Evolutionary conservation across 169 alveolate genomes (phyloP), one percentile per base, ranked within the genome.

Genomic region (Eimeria brunetti): DNA sequence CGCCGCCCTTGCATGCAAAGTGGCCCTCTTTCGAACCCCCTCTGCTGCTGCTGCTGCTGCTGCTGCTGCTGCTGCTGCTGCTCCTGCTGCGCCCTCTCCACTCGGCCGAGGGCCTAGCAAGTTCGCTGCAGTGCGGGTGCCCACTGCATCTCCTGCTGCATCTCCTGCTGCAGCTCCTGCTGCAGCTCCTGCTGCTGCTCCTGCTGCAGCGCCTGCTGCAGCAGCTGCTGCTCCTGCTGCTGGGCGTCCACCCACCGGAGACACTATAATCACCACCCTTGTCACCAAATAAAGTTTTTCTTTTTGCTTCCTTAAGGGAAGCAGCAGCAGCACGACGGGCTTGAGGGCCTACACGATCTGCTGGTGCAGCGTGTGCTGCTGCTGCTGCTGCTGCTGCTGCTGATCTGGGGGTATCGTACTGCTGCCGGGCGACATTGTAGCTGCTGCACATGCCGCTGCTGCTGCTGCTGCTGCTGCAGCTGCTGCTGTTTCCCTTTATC

Each of bases 151-250:
- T 38, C 56, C 56, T 38, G 53, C 84, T 73, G 84, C 33, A 64
- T 64, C 33, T n/a, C 75, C 75, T n/a, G 75, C 75, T n/a, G 33
- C 53, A 73, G 8, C 84, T 36, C 58, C 56, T 41, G 53, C 84
- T 73, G 84, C 84, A 73, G 84, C 84, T 2, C 56, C 84, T 73
- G 67, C 67, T 58, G 67, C n/a, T n/a, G n/a, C n/a, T n/a, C n/a
- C n/a, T n/a, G n/a, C n/a, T n/a, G n/a, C n/a, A n/a, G n/a, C n/a
- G n/a, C n/a, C n/a, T n/a, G n/a, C n/a, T n/a, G n/a, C n/a, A n/a
- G n/a, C n/a, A n/a, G n/a, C 67, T 24, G 53, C 84, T 73, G 84
- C 84, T 38, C 16, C 84, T 73, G 84, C 84, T 73, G 84, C 84
- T 73, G 58, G 84, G 84, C 6, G 84, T 73, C 84, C 84, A 73